phyloP scores from a whole-genome alignment of 192 early-diverging fungal genomes.

The Chytriomyces hyalinus region DNA sequence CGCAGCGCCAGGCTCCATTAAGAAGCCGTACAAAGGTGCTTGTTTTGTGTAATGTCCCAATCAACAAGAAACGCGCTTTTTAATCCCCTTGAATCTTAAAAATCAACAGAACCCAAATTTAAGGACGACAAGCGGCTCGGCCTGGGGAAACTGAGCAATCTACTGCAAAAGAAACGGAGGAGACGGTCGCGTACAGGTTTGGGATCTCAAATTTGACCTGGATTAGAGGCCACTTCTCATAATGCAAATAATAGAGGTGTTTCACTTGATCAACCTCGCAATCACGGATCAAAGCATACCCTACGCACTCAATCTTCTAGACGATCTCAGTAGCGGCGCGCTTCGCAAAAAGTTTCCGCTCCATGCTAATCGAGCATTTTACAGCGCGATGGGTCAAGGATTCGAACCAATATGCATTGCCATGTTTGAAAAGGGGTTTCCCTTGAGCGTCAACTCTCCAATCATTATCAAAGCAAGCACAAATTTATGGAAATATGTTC shows the following conservation, averaged over 20 bases:
- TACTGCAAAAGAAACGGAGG: constrained; percentile 49
- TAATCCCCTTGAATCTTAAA: neutral
- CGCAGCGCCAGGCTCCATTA: neutral
- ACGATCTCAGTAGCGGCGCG: constrained; percentile 42
- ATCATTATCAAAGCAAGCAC: constrained; percentile 35
- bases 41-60: neutral
- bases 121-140: constrained; percentile 42
- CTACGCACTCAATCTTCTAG: constrained; percentile 42
- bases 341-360: constrained; percentile 50
- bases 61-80: neutral
- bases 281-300: constrained; percentile 47
- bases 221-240: constrained; percentile 7
- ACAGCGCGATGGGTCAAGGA: constrained; percentile 53
- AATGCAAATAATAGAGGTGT: constrained; percentile 36
- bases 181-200: constrained; percentile 45
- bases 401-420: constrained; percentile 57
- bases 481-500: constrained; percentile 36
- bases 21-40: constrained; percentile 31
- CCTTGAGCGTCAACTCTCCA: constrained; percentile 57
- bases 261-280: constrained; percentile 52
- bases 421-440: constrained; percentile 64
- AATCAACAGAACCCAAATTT: constrained; percentile 40
- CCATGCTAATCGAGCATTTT: constrained; percentile 53
- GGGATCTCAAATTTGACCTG: neutral
- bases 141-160: constrained; percentile 42